Base-by-base conservation (phyloP, 208 protist species). In the Leishmania major region DNA sequence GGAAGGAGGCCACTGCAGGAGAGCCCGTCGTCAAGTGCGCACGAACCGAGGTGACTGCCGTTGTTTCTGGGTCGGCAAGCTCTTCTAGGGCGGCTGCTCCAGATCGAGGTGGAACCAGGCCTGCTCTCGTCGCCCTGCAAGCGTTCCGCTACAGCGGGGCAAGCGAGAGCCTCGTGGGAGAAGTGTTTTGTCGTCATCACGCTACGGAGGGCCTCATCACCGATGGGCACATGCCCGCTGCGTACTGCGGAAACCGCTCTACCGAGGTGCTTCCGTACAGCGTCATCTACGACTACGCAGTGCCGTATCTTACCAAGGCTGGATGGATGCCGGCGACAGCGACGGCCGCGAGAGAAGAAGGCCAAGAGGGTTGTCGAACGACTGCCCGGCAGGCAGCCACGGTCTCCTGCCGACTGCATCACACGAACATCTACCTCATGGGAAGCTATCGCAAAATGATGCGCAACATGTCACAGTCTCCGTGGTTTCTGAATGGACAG, bases 371-470 rank as follows among this genome's bases (percentile, higher is more conserved):
- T 55, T 60, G 74, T 1, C 78, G 78, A 43, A 17, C 78, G 25
- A 66, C 81, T 70, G 53, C 71, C 17, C 85, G 85, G 17, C 79
- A 89, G 31, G 86, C 87, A 10, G 89, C 90, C 19, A 89, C 87
- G 8, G 76, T 95, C 22, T 84, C 84, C 19, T 89, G 84, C 71
- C 79, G 76, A 43, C 77, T 96, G 15, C 75, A 87, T 53, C 94
- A 97, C 78, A 78, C 90, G 5, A 95, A 96, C 84, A 92, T 98
- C 78, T 94, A 92, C 83, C 69, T 98, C 43, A 90, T 96, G 69
- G 95, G 95, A 17, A 95, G 89, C 76, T 98, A 98, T 78, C 86
- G 92, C 64, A 98, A 98, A 76, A 88, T 94, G 90, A 90, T 89
- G 81, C 91, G 95, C 3, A 90, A 93, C 79, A 85, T 98, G 82